A percentile compares a stretch with the other conserved stretches of the same genome.
Evolutionary conservation across 1,284 basidiomycete genomes (phyloP).

Genomic region (Pisolithus thermaeus): DNA sequence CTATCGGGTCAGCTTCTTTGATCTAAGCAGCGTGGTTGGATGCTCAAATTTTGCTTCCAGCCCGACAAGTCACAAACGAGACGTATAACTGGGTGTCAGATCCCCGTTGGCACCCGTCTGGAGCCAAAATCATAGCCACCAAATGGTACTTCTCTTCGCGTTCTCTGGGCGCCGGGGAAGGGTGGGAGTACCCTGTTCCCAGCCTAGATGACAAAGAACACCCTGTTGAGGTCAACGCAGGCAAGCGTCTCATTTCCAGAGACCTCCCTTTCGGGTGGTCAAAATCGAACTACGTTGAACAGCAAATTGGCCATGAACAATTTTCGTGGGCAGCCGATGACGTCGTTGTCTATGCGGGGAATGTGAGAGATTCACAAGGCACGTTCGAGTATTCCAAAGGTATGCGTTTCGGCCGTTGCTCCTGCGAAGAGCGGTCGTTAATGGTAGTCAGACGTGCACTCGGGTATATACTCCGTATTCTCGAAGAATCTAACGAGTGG

Average conservation of each 20-base stretch:
- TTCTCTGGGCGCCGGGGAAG: slow-evolving; percentile 64
- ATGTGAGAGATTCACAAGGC: slow-evolving; percentile 46
- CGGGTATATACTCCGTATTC: slow-evolving; percentile 66
- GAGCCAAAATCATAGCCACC: slow-evolving; percentile 55
- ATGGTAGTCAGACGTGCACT: slow-evolving; percentile 49
- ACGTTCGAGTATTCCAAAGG: slow-evolving; percentile 62
- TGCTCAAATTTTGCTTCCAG: slow-evolving; percentile 28
- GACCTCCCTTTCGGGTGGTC: slow-evolving; percentile 57
- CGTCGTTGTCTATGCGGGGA: slow-evolving; percentile 59
- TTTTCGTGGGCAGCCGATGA: slow-evolving; percentile 56
- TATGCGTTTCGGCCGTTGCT: slow-evolving; percentile 17
- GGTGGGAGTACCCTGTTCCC: slow-evolving; percentile 58
- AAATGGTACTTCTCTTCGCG: slow-evolving; percentile 66
- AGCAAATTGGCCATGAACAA: slow-evolving; percentile 70
- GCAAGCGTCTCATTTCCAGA: slow-evolving; percentile 49
- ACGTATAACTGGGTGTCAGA: slow-evolving; percentile 66
- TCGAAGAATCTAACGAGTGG: slow-evolving; percentile 54
- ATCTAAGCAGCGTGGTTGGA: not conserved
- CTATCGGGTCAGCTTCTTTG: slow-evolving; percentile 36
- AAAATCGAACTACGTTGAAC: slow-evolving; percentile 50
- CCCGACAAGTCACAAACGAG: slow-evolving; percentile 63
- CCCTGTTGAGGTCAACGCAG: slow-evolving; percentile 41
- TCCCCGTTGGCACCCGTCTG: slow-evolving; percentile 63
- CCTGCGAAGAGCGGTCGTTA: not conserved
- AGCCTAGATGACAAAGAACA: slow-evolving; percentile 18